Evolutionary conservation across 352 stramenopile genomes (phyloP).

Genomic region (Pythium aquatile): DNA sequence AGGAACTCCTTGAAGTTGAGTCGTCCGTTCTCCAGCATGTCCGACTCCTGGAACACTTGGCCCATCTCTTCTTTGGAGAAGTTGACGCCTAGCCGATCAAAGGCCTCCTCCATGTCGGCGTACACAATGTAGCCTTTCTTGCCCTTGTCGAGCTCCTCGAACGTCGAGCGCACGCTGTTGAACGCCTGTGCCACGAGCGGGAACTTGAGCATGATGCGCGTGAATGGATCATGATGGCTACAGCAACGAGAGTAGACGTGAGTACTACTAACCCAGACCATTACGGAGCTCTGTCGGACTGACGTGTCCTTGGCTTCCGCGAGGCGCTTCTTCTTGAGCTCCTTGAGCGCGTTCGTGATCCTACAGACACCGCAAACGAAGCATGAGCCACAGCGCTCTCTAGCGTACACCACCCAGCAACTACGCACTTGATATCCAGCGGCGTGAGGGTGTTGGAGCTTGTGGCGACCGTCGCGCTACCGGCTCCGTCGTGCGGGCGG

Average conservation of each 20-base stretch:
- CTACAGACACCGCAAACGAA: constrained; percentile 25
- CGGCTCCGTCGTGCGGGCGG: constrained; percentile 39
- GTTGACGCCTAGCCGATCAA: constrained; percentile 72
- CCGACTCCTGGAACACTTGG: constrained; percentile 79
- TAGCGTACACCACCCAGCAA: neutral
- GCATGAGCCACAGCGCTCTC: neutral
- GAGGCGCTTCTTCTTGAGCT: constrained; percentile 60
- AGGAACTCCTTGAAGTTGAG: constrained; percentile 90
- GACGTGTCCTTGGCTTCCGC: constrained; percentile 53
- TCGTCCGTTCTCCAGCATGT: constrained; percentile 77
- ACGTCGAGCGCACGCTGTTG: constrained; percentile 75
- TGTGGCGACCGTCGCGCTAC: neutral
- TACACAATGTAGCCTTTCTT: constrained; percentile 79
- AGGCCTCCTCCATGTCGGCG: constrained; percentile 61
- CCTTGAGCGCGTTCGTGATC: constrained; percentile 76
- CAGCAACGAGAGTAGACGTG: neutral
- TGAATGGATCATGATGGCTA: constrained; percentile 62
- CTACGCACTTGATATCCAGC: constrained; percentile 66
- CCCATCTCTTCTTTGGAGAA: constrained; percentile 72
- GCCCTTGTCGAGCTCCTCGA: constrained; percentile 59
- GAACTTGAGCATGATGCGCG: constrained; percentile 77
- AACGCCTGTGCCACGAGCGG: constrained; percentile 68
- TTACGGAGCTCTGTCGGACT: neutral
- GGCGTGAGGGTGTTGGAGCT: constrained; percentile 29
- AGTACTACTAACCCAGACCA: neutral